Percentiles rank a stretch among this genome's conserved stretches.
Evolutionary conservation across 805 yeast species (phyloP).

Genomic region (Saturnispora quitensis): DNA sequence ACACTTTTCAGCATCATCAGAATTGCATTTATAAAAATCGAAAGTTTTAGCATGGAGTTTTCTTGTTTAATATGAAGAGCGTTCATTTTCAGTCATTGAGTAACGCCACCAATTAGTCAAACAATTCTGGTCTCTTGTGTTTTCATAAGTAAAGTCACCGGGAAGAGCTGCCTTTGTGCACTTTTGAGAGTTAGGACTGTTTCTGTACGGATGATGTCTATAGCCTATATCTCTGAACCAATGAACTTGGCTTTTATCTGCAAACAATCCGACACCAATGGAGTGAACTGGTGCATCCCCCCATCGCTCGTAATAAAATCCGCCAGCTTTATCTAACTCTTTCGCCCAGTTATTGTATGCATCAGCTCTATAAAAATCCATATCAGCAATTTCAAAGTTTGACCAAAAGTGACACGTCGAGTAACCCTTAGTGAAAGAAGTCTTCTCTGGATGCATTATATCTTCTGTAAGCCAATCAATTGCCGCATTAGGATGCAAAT

Average conservation of each 20-base stretch:
- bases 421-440: conserved; percentile 33
- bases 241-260: conserved; percentile 59
- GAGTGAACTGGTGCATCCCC: conserved; percentile 92
- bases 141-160: conserved; percentile 48
- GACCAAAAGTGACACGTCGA: conserved; percentile 83
- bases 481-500: conserved; percentile 45
- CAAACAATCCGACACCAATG: conserved; percentile 62
- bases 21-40: too few relatives aligned
- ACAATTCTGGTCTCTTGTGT: conserved; percentile 63
- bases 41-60: not conserved
- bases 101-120: conserved; percentile 58
- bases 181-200: conserved; percentile 56
- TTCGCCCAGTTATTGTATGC: conserved; percentile 59
- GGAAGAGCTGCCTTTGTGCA: conserved; percentile 38
- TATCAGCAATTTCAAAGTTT: conserved; percentile 75
- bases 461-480: conserved; percentile 44
- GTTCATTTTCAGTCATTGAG: conserved; percentile 27
- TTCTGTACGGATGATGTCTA: conserved; percentile 61
- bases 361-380: conserved; percentile 69
- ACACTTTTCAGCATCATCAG: too few relatives aligned
- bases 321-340: conserved; percentile 58
- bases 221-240: conserved; percentile 88
- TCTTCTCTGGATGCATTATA: conserved; percentile 41
- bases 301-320: conserved; percentile 87
- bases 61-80: conserved; percentile 16